These are phyloP conservation scores for Quercus suber DNA, from an alignment of 306 rosid genomes.

Conservation along the genomic window DNA sequence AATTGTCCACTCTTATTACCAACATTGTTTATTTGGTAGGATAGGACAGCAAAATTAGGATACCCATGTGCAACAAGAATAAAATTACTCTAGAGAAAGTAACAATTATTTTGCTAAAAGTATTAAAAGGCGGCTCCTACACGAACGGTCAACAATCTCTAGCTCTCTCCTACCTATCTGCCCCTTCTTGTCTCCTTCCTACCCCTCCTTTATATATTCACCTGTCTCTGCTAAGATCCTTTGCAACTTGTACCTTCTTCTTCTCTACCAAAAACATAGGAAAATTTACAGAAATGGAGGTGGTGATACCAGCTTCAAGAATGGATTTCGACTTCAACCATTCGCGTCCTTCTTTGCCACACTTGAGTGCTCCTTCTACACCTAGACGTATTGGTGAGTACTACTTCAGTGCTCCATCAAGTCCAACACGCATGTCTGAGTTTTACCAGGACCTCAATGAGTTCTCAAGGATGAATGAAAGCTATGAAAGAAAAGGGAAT, in stretches of 20 bases:
- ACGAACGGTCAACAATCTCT: slow-evolving; percentile 26
- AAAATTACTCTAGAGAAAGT: not conserved
- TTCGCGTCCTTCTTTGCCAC: slow-evolving; percentile 40
- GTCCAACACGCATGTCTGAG: slow-evolving; percentile 58
- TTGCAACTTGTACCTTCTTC: too few species aligned
- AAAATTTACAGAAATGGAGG: slow-evolving; percentile 40
- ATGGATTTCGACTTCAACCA: slow-evolving; percentile 55
- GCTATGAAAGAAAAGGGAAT: not conserved
- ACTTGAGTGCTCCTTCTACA: slow-evolving; percentile 55
- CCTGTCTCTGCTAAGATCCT: too few species aligned
- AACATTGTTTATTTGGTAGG: not conserved
- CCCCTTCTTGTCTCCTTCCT: slow-evolving; percentile 9
- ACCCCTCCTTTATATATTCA: not conserved
- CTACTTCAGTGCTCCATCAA: slow-evolving; percentile 71
- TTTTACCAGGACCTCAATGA: slow-evolving; percentile 43
- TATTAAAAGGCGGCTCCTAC: slow-evolving; percentile 32
- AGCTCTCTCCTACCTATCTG: not conserved
- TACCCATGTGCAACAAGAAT: not conserved
- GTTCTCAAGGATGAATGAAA: not conserved
- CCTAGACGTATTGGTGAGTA: slow-evolving; percentile 51
- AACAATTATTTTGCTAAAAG: slow-evolving; percentile 1
- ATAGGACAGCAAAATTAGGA: not conserved
- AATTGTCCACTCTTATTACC: not conserved
- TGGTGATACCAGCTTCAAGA: slow-evolving; percentile 36
- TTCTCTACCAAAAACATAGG: not conserved